Evolutionary conservation across 2,329 filamentous ascomycete species (phyloP).

Genomic region (Dryadomyces quercivorus): DNA sequence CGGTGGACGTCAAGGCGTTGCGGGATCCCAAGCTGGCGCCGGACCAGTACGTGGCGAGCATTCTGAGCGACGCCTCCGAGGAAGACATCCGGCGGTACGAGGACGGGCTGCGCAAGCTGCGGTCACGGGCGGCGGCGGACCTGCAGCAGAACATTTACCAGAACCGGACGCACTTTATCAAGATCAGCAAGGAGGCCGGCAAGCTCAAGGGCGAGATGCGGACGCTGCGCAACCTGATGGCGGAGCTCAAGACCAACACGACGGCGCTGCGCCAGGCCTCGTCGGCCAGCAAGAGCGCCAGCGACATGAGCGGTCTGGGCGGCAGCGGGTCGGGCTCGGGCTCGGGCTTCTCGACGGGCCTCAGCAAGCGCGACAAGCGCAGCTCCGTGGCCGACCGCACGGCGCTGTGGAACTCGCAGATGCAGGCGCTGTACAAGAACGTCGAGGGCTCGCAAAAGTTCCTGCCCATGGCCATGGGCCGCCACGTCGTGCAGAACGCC

Average conservation of each 20-base stretch:
- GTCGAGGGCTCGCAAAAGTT: constrained; percentile 99
- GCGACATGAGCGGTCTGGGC: neutral
- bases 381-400: constrained; percentile 71
- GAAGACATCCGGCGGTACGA: constrained; percentile 79
- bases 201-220: constrained; percentile 96
- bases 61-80: constrained; percentile 76
- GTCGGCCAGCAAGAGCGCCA: constrained; percentile 24
- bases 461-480: constrained; percentile 76
- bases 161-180: constrained; percentile 96
- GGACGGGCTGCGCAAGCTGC: constrained; percentile 60
- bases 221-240: constrained; percentile 78
- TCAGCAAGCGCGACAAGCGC: constrained; percentile 67
- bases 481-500: constrained; percentile 88
- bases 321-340: neutral
- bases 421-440: constrained; percentile 83
- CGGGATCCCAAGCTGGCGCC: constrained; percentile 67
- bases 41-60: constrained; percentile 63
- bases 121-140: constrained; percentile 66
- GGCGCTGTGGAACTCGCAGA: constrained; percentile 55
- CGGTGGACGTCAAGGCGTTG: constrained; percentile 65
- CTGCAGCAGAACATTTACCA: constrained; percentile 93
- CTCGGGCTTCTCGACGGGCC: constrained; percentile 33
- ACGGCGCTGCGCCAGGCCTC: constrained; percentile 52
- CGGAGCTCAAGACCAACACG: constrained; percentile 74
- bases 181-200: constrained; percentile 97